Base-by-base conservation (phyloP, 176 grass and related monocot species). In the Oryza meyeriana region DNA sequence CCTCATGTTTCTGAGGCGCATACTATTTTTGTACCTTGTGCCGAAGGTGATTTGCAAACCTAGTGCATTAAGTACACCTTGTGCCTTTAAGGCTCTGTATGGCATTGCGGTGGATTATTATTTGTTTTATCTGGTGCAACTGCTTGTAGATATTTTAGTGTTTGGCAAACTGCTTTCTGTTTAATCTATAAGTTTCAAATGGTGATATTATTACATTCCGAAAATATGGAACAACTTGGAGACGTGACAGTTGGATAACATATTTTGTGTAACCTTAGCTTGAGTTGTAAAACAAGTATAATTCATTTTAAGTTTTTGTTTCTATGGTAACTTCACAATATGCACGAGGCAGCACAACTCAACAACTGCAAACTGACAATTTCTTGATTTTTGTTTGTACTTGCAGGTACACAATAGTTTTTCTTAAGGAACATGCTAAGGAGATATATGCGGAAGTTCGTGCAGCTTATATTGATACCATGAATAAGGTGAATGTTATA, bases 401-500 rank as follows among this genome's bases (percentile, higher is more conserved):
- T 39, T 82, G n/a, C 76, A 98, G 96, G 68, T 98, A 91, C 82
- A 86, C 88, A 69, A 90, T 98, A 61, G 84, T 66, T 80, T 95
- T 95, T 35, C 93, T 98, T 5, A 98, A 95, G 89, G 93, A 95
- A 83, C 96, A 98, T 91, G 90, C 92, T 90, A 95, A 95, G 82
- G 96, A 95, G 85, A 98, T 98, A 80, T 98, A 95, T 87, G 79
- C 68, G n/a, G 96, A 98, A 88, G 90, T 98, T 85, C 93, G 85
- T 61, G 89, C 89, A 14, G 96, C 89, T 44, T 98, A 98, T 93
- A 87, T 98, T 78, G 96, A 98, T 84, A 98, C 96, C 41, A 98
- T 98, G 96, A 98, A 95, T 73, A 98, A 95, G 96, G 96, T 98
- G 89, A 88, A 67, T 80, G 28, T 40, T 64, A 64, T 72, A 50